These are phyloP conservation scores for Actinomucor elegans DNA, from an alignment of 371 early-diverging fungal species.

Conservation along the genomic window DNA sequence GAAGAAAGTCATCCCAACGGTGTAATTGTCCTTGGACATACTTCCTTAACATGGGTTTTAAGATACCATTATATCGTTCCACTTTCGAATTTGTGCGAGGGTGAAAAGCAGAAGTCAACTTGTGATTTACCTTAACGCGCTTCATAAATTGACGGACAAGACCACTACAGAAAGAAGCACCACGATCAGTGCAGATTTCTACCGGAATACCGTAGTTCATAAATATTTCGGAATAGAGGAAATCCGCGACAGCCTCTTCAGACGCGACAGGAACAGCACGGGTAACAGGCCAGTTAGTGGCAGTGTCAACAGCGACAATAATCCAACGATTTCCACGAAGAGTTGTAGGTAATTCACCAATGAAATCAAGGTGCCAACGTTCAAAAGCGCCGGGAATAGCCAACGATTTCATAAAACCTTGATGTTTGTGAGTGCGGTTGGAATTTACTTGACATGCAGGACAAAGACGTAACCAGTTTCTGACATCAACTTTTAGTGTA, in stretches of 20 bases:
- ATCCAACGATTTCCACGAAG: slow-evolving; percentile 24
- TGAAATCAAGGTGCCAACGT: too few species aligned
- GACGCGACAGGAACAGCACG: slow-evolving; percentile 33
- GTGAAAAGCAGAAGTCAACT: slow-evolving; percentile 24
- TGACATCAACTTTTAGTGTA: slow-evolving; percentile 11
- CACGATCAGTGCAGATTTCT: slow-evolving; percentile 21
- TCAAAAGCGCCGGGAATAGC: slow-evolving; percentile 9
- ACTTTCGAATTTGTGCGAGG: slow-evolving; percentile 27
- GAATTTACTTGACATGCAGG: slow-evolving; percentile 24
- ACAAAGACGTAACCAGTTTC: slow-evolving; percentile 15
- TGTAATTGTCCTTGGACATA: slow-evolving; percentile 13
- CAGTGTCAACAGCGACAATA: slow-evolving; percentile 33
- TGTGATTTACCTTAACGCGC: slow-evolving; percentile 1
- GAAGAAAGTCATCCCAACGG: slow-evolving; percentile 13
- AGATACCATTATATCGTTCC: slow-evolving; percentile 2
- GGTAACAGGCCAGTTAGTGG: slow-evolving; percentile 41
- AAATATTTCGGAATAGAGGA: too few species aligned
- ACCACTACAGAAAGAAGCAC: slow-evolving; percentile 14
- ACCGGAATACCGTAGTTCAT: slow-evolving; percentile 29
- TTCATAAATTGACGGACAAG: slow-evolving; percentile 1
- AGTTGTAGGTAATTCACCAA: slow-evolving; percentile 21
- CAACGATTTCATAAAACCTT: slow-evolving; percentile 14
- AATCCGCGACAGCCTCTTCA: slow-evolving; percentile 26
- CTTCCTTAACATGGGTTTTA: slow-evolving; percentile 20
- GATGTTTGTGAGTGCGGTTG: background rate